Evolutionary conservation across 129 eudicot genomes (phyloP), one percentile per base, ranked within the genome.

Genomic region (Pulicaria dysenterica): DNA sequence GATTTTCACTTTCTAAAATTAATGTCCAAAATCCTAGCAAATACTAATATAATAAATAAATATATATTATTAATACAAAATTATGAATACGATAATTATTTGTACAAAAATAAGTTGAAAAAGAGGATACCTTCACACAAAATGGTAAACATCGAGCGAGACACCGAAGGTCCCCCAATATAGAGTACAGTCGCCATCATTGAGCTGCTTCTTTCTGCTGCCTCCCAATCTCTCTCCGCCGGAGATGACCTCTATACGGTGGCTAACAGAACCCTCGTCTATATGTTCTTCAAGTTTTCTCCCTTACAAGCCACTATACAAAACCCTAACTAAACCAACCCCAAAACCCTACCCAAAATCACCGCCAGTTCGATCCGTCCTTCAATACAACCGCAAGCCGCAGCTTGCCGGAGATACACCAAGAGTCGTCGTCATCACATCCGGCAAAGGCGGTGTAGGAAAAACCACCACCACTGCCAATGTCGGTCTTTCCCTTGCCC

Each of bases 361-460:
- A 81, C 13, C 77, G 60, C 44, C 74, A 39, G 70, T 87, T 61
- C 76, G 66, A 19, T 84, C 88, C 67, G 70, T 85, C 73, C 97
- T 91, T 67, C 94, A 91, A 51, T 91, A 88, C 93, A 86, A 83
- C 77, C 99, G 99, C 67, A 95, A 90, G 60, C 99, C 99, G 15
- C 85, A 90, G 72, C 96, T 90, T 78, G 57, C 99, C 69, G 99
- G 99, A 1, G 84, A 84, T 0, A 88, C 97, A 0, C 99, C 99
- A 4, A 68, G 99, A 9, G 91, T 95, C 58, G 89, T 94, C 55
- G 98, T 94, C 76, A 86, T 95, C 79, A 90, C 96, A 41, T 91
- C 96, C 69, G 97, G 97, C 55, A 91, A 88, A 62, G 96, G 96
- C 41, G 97, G 97, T 51, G 92, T 91, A 8, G 95, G 95, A 5